Evolutionary conservation across 495 filamentous ascomycete species (phyloP).

Genomic region (Aspergillus hancockii): DNA sequence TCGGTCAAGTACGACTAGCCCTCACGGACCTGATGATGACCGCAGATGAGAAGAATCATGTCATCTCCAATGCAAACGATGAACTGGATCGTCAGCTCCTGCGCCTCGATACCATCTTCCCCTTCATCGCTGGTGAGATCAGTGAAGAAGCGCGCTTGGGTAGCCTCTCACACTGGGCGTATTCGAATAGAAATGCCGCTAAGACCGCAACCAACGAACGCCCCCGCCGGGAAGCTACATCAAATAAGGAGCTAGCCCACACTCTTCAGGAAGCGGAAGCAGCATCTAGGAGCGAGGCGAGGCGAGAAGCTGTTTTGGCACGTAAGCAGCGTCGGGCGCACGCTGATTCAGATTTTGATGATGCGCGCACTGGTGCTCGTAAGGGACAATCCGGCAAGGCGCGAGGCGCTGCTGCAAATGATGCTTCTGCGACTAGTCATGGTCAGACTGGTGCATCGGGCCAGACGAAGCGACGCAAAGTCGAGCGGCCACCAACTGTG

Average conservation of each 20-base stretch:
- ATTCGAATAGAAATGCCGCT: slow-evolving; percentile 73
- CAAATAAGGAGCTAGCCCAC: slow-evolving; percentile 54
- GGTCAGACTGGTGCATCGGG: slow-evolving; percentile 18
- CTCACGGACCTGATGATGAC: slow-evolving; percentile 78
- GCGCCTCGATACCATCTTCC: slow-evolving; percentile 80
- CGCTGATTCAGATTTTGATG: slow-evolving; percentile 77
- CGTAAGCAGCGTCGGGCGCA: slow-evolving; percentile 69
- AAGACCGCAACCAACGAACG: slow-evolving; percentile 67
- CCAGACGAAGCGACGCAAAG: slow-evolving; percentile 73
- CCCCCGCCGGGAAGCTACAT: slow-evolving; percentile 73
- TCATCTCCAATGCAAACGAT: slow-evolving; percentile 85
- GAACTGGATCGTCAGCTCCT: slow-evolving; percentile 81
- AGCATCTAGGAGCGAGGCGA: slow-evolving; percentile 72
- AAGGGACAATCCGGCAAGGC: slow-evolving; percentile 64
- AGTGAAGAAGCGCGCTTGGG: slow-evolving; percentile 93
- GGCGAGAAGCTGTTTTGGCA: slow-evolving; percentile 75
- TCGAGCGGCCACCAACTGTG: slow-evolving; percentile 59
- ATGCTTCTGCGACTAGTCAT: slow-evolving; percentile 29
- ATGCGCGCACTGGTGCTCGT: slow-evolving; percentile 50
- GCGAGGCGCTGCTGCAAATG: slow-evolving; percentile 46
- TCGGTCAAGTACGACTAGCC: slow-evolving; percentile 59
- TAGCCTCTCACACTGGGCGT: slow-evolving; percentile 93
- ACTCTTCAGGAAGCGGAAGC: slow-evolving; percentile 77
- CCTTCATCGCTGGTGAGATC: slow-evolving; percentile 82
- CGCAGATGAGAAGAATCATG: slow-evolving; percentile 95